These are phyloP conservation scores for Hypoxylon sp. DNA, from an alignment of 2,329 filamentous ascomycete genomes.

Conservation along the genomic window DNA sequence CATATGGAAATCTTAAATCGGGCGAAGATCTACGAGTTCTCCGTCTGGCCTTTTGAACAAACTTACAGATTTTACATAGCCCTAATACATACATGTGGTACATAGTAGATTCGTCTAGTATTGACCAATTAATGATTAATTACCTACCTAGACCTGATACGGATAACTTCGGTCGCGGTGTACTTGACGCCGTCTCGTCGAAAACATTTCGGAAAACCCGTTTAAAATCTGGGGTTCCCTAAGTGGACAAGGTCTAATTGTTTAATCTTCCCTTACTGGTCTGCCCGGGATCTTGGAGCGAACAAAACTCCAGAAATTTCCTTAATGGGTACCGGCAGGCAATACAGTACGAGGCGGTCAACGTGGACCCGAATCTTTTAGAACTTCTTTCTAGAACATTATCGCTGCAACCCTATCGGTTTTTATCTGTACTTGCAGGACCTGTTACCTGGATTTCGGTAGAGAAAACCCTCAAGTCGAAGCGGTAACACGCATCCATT, in stretches of 20 bases:
- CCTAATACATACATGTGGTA: too few relatives aligned
- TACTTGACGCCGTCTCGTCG: constrained; percentile 25
- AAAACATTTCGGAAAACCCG: constrained; percentile 35
- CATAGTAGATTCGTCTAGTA: too few relatives aligned
- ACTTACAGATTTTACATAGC: constrained; percentile 27
- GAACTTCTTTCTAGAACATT: constrained; percentile 45
- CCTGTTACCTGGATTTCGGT: constrained; percentile 43
- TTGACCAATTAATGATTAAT: constrained; percentile 25
- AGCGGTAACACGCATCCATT: constrained; percentile 41
- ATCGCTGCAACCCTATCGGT: constrained; percentile 35
- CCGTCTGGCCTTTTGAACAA: constrained; percentile 2
- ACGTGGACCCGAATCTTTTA: constrained; percentile 28
- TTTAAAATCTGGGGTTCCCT: constrained; percentile 34
- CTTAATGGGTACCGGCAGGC: constrained; percentile 44
- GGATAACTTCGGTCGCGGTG: constrained; percentile 29
- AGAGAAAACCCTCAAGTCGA: constrained; percentile 26
- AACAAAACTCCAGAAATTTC: constrained; percentile 32
- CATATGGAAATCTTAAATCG: constrained; percentile 37
- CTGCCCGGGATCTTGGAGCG: constrained; percentile 27
- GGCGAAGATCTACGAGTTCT: constrained; percentile 38
- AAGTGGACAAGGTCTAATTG: constrained; percentile 23
- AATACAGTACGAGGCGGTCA: constrained; percentile 48
- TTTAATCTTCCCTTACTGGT: constrained; percentile 31
- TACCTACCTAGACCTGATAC: constrained; percentile 31
- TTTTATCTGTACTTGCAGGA: constrained; percentile 28